Percentiles rank a stretch among this genome's conserved stretches.
These are phyloP conservation scores for Triglochin maritima DNA, from an alignment of 106 monocot genomes.

Conservation along the genomic window DNA sequence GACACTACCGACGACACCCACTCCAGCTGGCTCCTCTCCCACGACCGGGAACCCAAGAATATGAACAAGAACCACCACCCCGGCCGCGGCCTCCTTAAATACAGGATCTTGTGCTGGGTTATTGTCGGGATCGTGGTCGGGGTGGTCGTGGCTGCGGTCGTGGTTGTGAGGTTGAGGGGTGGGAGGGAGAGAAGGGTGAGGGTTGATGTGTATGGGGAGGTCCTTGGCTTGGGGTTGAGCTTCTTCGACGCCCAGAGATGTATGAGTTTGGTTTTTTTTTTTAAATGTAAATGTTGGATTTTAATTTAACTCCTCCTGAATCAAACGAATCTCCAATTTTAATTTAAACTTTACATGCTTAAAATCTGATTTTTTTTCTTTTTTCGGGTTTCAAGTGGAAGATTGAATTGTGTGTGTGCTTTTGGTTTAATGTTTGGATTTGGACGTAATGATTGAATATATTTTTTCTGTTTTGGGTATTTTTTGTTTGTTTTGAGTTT, in stretches of 20 bases:
- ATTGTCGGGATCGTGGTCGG: slow-evolving; percentile 37
- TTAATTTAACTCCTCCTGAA: neutral
- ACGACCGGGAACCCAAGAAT: slow-evolving; percentile 44
- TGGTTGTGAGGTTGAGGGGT: slow-evolving; percentile 33
- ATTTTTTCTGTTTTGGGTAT: no score
- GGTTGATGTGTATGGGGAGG: slow-evolving; percentile 55
- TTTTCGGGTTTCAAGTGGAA: neutral
- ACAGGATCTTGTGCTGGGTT: slow-evolving; percentile 55
- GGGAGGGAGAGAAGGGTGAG: slow-evolving; percentile 14
- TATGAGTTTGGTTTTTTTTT: slow-evolving; percentile 7
- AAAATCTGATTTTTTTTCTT: neutral
- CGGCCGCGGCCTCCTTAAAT: slow-evolving; percentile 67
- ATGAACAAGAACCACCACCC: slow-evolving; percentile 30
- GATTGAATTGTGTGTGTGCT: no score
- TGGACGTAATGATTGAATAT: no score
- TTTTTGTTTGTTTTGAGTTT: no score
- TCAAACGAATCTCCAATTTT: neutral
- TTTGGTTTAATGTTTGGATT: no score
- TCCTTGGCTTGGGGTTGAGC: slow-evolving; percentile 73
- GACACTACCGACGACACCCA: slow-evolving; percentile 70
- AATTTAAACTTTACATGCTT: neutral
- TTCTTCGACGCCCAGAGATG: slow-evolving; percentile 97
- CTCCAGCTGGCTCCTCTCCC: slow-evolving; percentile 79
- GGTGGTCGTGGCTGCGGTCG: slow-evolving; percentile 37
- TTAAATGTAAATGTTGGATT: neutral